Conservation (phyloP, 2,329 filamentous ascomycete genomes). For the Fusarium acutatum region DNA sequence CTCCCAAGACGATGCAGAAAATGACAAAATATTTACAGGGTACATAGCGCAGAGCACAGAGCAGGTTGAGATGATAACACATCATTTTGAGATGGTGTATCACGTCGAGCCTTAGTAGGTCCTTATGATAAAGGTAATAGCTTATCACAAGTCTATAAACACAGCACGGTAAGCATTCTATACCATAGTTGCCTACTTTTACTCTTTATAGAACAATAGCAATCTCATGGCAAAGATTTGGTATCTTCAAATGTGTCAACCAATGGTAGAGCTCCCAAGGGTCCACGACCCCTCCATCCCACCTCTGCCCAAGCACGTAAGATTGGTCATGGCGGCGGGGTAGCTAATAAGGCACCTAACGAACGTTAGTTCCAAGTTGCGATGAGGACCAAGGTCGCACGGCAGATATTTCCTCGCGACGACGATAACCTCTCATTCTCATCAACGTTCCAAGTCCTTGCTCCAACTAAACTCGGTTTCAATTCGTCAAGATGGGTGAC, state of each 20-base stretch:
- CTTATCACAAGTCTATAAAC: background rate
- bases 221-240: background rate
- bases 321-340: conserved; percentile 38
- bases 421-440: conserved; percentile 8
- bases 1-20: background rate
- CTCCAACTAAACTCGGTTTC: background rate
- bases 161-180: too few relatives aligned
- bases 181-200: too few relatives aligned
- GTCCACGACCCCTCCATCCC: conserved; percentile 41
- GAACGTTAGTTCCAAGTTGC: background rate
- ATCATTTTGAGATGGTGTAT: background rate
- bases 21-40: background rate
- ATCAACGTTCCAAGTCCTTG: background rate
- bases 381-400: conserved; percentile 7
- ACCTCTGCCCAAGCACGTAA: conserved; percentile 28
- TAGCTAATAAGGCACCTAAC: background rate
- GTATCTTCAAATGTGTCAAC: conserved; percentile 2
- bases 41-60: background rate
- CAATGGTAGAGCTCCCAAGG: conserved; percentile 29
- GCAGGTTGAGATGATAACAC: background rate
- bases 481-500: conserved; percentile 53
- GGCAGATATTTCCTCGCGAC: conserved; percentile 21
- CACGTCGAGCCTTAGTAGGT: background rate
- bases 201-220: background rate
- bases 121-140: background rate